Evolutionary conservation across 257 asterid species (phyloP), one percentile per base, ranked within the genome.

Genomic region (Parsonsia alboflavescens): DNA sequence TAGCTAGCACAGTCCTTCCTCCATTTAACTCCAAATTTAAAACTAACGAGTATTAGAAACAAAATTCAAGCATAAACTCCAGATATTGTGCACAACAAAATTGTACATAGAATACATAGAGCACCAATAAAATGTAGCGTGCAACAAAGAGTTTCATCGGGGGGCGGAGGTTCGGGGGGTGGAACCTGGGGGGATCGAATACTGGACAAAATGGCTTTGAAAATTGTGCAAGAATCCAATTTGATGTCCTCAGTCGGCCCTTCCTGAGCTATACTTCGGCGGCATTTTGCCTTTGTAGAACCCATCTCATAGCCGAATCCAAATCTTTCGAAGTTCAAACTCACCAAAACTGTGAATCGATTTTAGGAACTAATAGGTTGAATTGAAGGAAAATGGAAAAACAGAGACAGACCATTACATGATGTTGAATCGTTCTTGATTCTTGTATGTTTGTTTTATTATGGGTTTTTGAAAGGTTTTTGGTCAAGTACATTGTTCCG

Each of bases 121-220:
- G 70, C 70, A 64, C 17, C 16, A 64, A 36, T 7, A 6, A 54
- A 66, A 39, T 5, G 9, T 42, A 33, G 19, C 0, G 16, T 12
- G 39, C 45, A 22, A 19, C 7, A 42, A 24, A 4, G 12, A n/a
- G 41, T 1, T 67, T 16, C 13, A 1, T 26, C 2, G 39, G 39
- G 39, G 39, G 39, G 39, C n/a, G n/a, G n/a, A n/a, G n/a, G n/a
- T n/a, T n/a, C n/a, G 39, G 39, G 39, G 39, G 39, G 39, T 3
- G 3, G 39, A 28, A 76, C 81, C 81, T 77, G 48, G 44, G 74
- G 63, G 65, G 81, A 77, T 24, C 53, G 68, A 56, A 77, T 28
- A 54, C 69, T 46, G 52, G 69, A 66, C 6, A 72, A 10, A 57
- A 77, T 45, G 53, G 64, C 44, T 7, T 72, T 39, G 7, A 54